Evolutionary conservation across 2,329 filamentous ascomycete species (phyloP), one percentile per base, ranked within the genome.

Genomic region (Colletotrichum camelliae): DNA sequence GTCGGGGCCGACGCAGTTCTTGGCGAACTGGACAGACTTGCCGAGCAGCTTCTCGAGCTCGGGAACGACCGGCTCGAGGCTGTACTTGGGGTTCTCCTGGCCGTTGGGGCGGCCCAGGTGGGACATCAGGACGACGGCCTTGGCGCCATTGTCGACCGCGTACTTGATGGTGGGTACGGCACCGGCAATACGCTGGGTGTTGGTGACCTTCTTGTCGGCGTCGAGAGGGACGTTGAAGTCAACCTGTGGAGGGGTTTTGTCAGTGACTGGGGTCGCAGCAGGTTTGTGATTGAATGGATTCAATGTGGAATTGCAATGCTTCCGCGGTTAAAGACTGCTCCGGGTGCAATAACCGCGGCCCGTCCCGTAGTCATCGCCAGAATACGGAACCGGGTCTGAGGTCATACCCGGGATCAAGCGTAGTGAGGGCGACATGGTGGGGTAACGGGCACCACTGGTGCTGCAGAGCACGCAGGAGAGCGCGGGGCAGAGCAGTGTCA

Each of bases 201-300:
- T 99, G 86, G 97, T 98, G 86, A 99, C 92, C 73, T 97, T 96
- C 89, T 96, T 97, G 85, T 97, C 90, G 80, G 90, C 92, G 85
- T 99, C 96, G 83, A 99, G 95, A 79, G 97, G 97, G 74, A 99
- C 97, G 88, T 99, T 99, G 93, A 99, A 99, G 92, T 99, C 97
- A 86, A 99, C 96, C 96, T 98, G 82, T 67, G 70, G 43, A 39
- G 13, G 57, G 66, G 64, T 73, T 82, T 79, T 81, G 82, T 78
- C 76, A 69, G 72, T 57, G 18, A 48, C 37, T 57, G 43, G 43
- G 43, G 43, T 4, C 43, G 21, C 43, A 52, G n/a, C n/a, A 52
- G 39, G 31, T n/a, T 24, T 15, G n/a, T 37, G 21, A 35, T 7
- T 16, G 33, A 68, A 24, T 1, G 35, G n/a, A 16, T 68, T n/a